phyloP scores from a whole-genome alignment of 306 rosid species.

The Pyrus bretschneideri region DNA sequence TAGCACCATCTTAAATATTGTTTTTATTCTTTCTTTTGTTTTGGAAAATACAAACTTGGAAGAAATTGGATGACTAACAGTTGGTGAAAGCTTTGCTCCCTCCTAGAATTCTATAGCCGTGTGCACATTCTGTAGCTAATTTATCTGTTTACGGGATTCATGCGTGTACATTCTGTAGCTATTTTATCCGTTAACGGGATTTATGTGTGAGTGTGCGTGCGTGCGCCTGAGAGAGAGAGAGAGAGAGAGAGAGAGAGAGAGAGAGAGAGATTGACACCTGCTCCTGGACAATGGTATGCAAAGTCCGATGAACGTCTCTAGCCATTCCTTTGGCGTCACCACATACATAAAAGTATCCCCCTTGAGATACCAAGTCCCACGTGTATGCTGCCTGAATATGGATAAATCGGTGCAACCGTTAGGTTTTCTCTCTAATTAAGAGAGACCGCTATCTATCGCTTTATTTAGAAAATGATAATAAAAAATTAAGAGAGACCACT shows the following conservation, averaged over 20 bases:
- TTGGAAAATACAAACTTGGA: not conserved
- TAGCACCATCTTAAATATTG: not conserved
- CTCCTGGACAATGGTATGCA: constrained; percentile 68
- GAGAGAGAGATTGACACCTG: constrained; percentile 34
- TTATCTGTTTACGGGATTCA: not conserved
- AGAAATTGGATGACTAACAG: not conserved
- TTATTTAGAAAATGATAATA: no score
- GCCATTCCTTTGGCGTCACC: constrained; percentile 99
- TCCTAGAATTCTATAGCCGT: not conserved
- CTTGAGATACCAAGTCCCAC: constrained; percentile 71
- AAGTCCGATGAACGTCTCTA: constrained; percentile 76
- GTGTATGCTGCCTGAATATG: constrained; percentile 49
- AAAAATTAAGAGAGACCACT: not conserved
- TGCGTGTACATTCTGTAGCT: not conserved
- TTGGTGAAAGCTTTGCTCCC: not conserved
- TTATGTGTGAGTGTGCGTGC: not conserved
- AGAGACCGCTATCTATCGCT: not conserved
- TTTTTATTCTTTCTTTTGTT: not conserved
- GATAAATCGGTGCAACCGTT: constrained; percentile 1
- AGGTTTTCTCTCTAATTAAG: constrained; percentile 11
- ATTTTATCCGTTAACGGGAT: not conserved
- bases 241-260: not conserved
- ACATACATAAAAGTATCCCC: constrained; percentile 82
- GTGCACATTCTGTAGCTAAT: not conserved
- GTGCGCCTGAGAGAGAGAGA: not conserved